A percentile compares a stretch with the other conserved stretches of the same genome.
These are phyloP conservation scores for Aspergillus texensis DNA, from an alignment of 2,329 filamentous ascomycete species.

Conservation along the genomic window DNA sequence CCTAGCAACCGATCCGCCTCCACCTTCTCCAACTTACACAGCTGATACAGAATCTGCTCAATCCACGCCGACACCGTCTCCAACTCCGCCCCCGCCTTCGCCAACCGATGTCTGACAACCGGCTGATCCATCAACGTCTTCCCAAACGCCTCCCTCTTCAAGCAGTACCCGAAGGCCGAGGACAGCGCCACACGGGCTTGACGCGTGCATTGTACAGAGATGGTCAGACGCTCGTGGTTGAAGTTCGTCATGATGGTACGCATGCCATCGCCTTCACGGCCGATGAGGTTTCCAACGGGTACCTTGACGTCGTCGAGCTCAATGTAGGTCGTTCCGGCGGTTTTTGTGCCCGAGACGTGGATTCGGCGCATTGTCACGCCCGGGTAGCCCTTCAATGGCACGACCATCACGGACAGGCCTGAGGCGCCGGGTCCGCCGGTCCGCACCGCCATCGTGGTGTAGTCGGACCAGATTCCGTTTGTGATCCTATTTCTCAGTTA, in stretches of 20 bases:
- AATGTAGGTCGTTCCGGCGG: slow-evolving; percentile 73
- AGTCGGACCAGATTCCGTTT: slow-evolving; percentile 71
- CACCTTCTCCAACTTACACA: slow-evolving; percentile 60
- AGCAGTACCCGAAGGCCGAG: slow-evolving; percentile 63
- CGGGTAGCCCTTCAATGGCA: slow-evolving; percentile 67
- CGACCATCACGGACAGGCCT: slow-evolving; percentile 68
- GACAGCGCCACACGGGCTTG: slow-evolving; percentile 63
- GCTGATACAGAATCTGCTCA: slow-evolving; percentile 70
- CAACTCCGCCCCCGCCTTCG: slow-evolving; percentile 68
- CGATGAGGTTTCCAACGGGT: slow-evolving; percentile 70
- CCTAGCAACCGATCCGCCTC: slow-evolving; percentile 60
- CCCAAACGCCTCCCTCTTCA: slow-evolving; percentile 69
- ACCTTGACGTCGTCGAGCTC: slow-evolving; percentile 75
- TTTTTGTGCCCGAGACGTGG: slow-evolving; percentile 66
- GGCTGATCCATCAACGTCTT: slow-evolving; percentile 73
- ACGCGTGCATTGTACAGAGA: slow-evolving; percentile 66
- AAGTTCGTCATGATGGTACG: slow-evolving; percentile 77
- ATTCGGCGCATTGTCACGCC: slow-evolving; percentile 71
- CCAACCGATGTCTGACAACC: slow-evolving; percentile 72
- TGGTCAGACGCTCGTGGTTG: slow-evolving; percentile 74
- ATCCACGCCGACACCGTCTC: slow-evolving; percentile 74
- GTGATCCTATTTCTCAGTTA: slow-evolving; percentile 56
- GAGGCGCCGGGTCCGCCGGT: slow-evolving; percentile 66
- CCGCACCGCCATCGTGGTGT: slow-evolving; percentile 70
- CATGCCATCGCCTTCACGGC: slow-evolving; percentile 71